phyloP scores from a whole-genome alignment of 2,329 filamentous ascomycete species.

The Cladosporium sp. region DNA sequence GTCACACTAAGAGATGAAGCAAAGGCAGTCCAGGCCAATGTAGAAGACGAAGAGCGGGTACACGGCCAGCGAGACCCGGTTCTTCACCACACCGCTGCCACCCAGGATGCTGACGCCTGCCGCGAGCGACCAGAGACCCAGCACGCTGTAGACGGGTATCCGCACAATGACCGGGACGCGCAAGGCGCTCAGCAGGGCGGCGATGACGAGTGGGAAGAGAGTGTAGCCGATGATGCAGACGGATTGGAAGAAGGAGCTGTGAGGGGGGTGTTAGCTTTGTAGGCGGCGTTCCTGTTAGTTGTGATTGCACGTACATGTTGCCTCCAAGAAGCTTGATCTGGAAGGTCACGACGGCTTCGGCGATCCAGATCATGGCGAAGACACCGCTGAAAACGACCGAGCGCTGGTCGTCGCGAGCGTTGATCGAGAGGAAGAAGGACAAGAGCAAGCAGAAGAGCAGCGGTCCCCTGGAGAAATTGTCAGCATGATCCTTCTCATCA shows the following conservation, averaged over 20 bases:
- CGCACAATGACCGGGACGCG: conserved; percentile 75
- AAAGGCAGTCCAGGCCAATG: conserved; percentile 85
- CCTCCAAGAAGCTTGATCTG: conserved; percentile 96
- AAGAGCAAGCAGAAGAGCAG: conserved; percentile 90
- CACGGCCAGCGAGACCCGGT: conserved; percentile 88
- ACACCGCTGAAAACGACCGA: conserved; percentile 92
- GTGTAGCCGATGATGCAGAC: conserved; percentile 99
- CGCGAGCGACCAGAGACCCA: conserved; percentile 89
- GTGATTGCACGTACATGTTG: conserved; percentile 74
- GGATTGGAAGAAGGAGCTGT: conserved; percentile 93
- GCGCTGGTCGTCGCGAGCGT: conserved; percentile 75
- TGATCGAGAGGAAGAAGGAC: conserved; percentile 82
- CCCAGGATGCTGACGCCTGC: conserved; percentile 95
- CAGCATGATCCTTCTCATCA: conserved; percentile 23
- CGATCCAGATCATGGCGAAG: conserved; percentile 95
- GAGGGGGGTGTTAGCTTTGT: conserved; percentile 31
- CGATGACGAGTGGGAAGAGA: conserved; percentile 93
- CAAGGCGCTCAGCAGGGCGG: conserved; percentile 82
- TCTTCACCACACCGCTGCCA: conserved; percentile 92
- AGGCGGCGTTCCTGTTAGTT: conserved; percentile 13
- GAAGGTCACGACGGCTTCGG: conserved; percentile 92
- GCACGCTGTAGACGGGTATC: conserved; percentile 85
- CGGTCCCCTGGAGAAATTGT: conserved; percentile 65
- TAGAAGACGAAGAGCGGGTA: conserved; percentile 97
- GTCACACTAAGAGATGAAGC: conserved; percentile 80